Base-by-base conservation (phyloP, 129 eudicot species). In the Centaurea solstitialis region DNA sequence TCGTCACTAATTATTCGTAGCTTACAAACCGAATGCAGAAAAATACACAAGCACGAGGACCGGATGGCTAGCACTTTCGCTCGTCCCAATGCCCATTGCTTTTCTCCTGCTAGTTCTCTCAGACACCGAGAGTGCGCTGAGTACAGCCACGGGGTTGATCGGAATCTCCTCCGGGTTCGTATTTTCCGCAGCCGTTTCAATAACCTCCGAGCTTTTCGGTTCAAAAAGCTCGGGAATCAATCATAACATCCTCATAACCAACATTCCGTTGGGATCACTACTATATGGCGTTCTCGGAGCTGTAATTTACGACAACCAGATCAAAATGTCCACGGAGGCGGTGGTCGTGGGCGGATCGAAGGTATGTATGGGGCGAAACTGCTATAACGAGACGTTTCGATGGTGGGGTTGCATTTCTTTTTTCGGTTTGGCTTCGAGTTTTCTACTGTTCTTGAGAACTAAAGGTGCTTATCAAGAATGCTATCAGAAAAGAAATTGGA, bases 151-250 rank as follows among this genome's bases (percentile, higher is more conserved):
- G 6, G 92, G 88, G 28, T 22, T 88, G 65, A 88, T 89, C 6
- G 92, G 94, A 6, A 69, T 92, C 47, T 71, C 84, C 76, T 90
- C 90, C 2, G 90, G 97, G 33, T 91, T 91, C 26, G 70, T 87
- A 66, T 89, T 91, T 72, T 85, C 93, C 21, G 92, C 93, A 18
- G 93, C 90, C 0, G 90, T 89, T 18, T 87, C 97, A 73, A 87
- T 91, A 26, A 91, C 97, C 41, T 89, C 91, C 4, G 94, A 92
- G 84, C 81, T 89, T 9, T 91, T 91, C 53, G 97, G 93, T n/a
- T 86, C 94, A 8, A 79, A 76, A 76, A 90, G 90, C 76, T 87
- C 86, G 0, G 92, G 97, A 59, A 57, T 57, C 65, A 88, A 88
- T 61, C 92, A 88, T 75, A 88, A 86, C 38, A 83, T 88, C 62